phyloP scores from a whole-genome alignment of 2,329 filamentous ascomycete species.

The Fusarium solani-melongenae region DNA sequence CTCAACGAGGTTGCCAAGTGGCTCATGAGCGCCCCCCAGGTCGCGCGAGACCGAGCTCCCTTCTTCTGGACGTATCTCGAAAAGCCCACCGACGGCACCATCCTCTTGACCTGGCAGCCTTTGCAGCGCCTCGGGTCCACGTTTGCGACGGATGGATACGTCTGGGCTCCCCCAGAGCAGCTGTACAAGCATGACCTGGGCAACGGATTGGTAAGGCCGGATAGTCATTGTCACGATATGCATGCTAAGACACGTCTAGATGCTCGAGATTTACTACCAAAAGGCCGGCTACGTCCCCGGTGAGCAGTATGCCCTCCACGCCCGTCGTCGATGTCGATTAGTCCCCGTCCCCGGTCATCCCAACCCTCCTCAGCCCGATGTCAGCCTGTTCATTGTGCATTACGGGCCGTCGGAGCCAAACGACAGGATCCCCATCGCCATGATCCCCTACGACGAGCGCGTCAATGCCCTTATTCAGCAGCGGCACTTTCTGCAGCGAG shows the following conservation, averaged over 20 bases:
- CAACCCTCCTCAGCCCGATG: slow-evolving; percentile 77
- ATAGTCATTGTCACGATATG: not conserved
- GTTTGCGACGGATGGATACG: slow-evolving; percentile 91
- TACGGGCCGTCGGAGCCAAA: slow-evolving; percentile 82
- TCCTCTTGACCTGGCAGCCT: slow-evolving; percentile 91
- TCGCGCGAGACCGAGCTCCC: slow-evolving; percentile 84
- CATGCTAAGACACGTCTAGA: slow-evolving; percentile 59
- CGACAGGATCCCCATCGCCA: slow-evolving; percentile 76
- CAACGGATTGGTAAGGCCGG: slow-evolving; percentile 63
- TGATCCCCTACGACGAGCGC: slow-evolving; percentile 72
- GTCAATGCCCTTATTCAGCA: slow-evolving; percentile 70
- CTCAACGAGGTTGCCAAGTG: slow-evolving; percentile 84
- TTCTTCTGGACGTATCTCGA: slow-evolving; percentile 96
- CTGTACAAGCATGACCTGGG: slow-evolving; percentile 79
- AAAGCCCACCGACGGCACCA: slow-evolving; percentile 81
- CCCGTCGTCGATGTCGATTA: slow-evolving; percentile 87
- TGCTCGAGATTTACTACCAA: slow-evolving; percentile 88
- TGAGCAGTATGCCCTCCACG: slow-evolving; percentile 80
- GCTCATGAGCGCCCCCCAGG: slow-evolving; percentile 84
- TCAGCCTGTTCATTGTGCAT: slow-evolving; percentile 90
- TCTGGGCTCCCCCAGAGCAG: slow-evolving; percentile 87
- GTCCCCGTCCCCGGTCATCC: slow-evolving; percentile 76
- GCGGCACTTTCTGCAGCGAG: slow-evolving; percentile 73
- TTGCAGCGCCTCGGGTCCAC: slow-evolving; percentile 74
- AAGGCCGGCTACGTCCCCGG: slow-evolving; percentile 82